phyloP scores from a whole-genome alignment of 2,329 filamentous ascomycete species.

The Rhytidhysteron rufulum region DNA sequence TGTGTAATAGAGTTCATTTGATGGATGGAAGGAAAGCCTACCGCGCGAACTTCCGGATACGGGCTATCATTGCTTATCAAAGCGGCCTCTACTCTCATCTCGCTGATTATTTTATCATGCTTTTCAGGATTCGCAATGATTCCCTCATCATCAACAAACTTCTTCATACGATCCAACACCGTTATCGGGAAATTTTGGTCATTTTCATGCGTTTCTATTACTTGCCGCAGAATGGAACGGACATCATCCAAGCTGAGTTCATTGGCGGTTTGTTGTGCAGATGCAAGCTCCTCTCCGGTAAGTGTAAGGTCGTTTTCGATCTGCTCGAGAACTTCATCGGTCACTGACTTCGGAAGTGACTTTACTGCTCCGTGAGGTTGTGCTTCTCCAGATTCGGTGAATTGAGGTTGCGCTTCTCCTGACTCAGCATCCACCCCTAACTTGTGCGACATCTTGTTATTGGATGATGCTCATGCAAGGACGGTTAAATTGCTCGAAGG shows the following conservation, averaged over 20 bases:
- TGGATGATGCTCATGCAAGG: too few species aligned
- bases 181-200: slow-evolving; percentile 48
- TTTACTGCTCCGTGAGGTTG: too few species aligned
- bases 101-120: slow-evolving; percentile 47
- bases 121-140: slow-evolving; percentile 46
- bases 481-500: too few species aligned
- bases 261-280: slow-evolving; percentile 5
- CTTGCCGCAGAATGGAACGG: slow-evolving; percentile 14
- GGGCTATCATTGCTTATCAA: slow-evolving; percentile 43
- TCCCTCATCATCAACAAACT: slow-evolving; percentile 44
- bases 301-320: slow-evolving; percentile 7
- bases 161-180: slow-evolving; percentile 39
- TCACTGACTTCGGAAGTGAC: neutral
- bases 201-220: slow-evolving; percentile 41
- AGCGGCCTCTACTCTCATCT: slow-evolving; percentile 55
- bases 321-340: slow-evolving; percentile 2
- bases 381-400: too few species aligned
- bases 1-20: too few species aligned
- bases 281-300: slow-evolving; percentile 7
- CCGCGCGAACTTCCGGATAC: slow-evolving; percentile 13
- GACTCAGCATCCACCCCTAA: too few species aligned
- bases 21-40: neutral
- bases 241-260: slow-evolving; percentile 6
- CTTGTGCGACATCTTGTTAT: too few species aligned
- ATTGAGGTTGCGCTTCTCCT: too few species aligned